A percentile compares a stretch with the other conserved stretches of the same genome.
phyloP scores from a whole-genome alignment of 352 stramenopile species.

The Pythium vanterpoolii region DNA sequence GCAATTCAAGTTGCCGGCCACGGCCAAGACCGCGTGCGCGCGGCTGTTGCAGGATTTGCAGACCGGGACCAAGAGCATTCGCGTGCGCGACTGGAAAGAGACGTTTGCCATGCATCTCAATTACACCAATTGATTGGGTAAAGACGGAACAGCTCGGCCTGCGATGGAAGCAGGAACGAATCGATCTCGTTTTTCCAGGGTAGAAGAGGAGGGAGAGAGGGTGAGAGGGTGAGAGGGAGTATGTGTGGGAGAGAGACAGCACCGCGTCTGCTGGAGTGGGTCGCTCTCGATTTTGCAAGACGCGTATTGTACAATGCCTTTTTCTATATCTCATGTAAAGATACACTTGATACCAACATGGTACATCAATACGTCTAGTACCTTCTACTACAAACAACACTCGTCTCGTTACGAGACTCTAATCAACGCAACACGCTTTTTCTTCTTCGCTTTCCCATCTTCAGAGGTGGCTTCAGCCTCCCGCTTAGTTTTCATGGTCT shows the following conservation, averaged over 20 bases:
- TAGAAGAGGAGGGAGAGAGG: neutral
- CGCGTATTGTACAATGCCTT: neutral
- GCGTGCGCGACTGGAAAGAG: constrained; percentile 18
- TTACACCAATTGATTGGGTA: no score
- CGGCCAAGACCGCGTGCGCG: constrained; percentile 35
- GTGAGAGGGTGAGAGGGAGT: neutral
- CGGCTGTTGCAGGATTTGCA: constrained; percentile 26
- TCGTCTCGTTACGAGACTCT: neutral
- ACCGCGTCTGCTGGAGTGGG: no score
- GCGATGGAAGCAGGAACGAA: constrained; percentile 1
- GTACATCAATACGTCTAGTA: no score
- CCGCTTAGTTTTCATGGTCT: neutral
- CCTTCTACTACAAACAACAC: no score
- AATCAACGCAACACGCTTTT: constrained; percentile 14
- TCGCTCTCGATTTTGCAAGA: neutral
- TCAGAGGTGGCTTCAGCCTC: neutral
- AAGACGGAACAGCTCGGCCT: neutral
- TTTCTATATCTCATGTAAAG: no score
- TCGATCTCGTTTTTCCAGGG: no score
- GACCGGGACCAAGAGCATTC: constrained; percentile 18
- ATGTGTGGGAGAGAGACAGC: neutral
- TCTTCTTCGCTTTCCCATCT: constrained; percentile 6
- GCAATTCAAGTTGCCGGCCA: constrained; percentile 30
- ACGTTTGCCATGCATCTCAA: constrained; percentile 25
- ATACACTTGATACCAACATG: no score